Percentiles rank a stretch among this genome's conserved stretches.
Conservation (phyloP, 2,329 filamentous ascomycete genomes). For the Knoxdaviesia capensis region DNA sequence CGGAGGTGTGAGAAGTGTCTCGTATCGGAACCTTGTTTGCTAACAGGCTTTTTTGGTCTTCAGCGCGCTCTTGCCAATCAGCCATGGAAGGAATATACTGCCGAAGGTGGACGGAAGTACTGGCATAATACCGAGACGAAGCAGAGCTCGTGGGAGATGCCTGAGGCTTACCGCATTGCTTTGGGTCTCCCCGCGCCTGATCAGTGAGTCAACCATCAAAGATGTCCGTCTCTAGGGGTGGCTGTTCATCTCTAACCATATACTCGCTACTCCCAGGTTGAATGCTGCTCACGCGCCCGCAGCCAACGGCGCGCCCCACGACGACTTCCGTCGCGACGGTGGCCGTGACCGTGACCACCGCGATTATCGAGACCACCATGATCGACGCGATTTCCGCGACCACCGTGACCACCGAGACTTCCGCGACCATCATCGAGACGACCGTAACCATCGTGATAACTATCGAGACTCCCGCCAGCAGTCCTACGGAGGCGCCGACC, state of each 20-base stretch:
- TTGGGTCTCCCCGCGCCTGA: constrained; percentile 28
- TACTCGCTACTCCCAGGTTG: neutral
- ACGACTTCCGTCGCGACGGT: constrained; percentile 10
- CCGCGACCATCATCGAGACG: constrained; percentile 6
- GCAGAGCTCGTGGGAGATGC: constrained; percentile 89
- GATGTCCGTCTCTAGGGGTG: too few relatives aligned
- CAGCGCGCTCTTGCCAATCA: constrained; percentile 65
- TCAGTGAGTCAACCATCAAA: neutral
- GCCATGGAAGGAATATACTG: constrained; percentile 84
- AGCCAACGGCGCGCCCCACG: constrained; percentile 11
- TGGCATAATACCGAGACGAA: constrained; percentile 90
- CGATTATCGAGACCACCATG: constrained; percentile 14
- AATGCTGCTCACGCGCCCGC: too few relatives aligned
- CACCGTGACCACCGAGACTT: constrained; percentile 12
- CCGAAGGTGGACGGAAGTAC: constrained; percentile 74
- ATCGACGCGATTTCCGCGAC: constrained; percentile 6
- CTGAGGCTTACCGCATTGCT: constrained; percentile 59
- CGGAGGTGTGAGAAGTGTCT: neutral
- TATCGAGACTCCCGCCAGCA: constrained; percentile 35
- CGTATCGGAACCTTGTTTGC: neutral
- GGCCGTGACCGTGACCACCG: constrained; percentile 4
- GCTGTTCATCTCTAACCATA: neutral
- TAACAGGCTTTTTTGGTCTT: constrained; percentile 1
- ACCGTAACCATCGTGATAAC: constrained; percentile 11
- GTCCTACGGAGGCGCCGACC: constrained; percentile 30